These are phyloP conservation scores for Penicillium dipodomyicola DNA, from an alignment of 495 filamentous ascomycete genomes.

Conservation along the genomic window DNA sequence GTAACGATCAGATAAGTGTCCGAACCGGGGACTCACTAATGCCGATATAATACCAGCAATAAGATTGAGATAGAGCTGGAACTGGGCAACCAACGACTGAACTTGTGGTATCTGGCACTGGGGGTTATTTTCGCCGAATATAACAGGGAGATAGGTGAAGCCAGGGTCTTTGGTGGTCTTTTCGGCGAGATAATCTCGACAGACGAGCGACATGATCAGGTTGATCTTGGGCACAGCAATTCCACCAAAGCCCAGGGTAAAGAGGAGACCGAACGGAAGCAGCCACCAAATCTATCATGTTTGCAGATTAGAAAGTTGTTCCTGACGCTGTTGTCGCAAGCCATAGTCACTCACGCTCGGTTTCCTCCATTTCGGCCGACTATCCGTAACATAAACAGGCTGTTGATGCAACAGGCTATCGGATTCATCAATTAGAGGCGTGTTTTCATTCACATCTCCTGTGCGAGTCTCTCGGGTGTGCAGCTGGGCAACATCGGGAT, in stretches of 20 bases:
- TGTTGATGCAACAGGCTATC: background rate
- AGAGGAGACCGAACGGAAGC: constrained; percentile 69
- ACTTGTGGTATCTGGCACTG: constrained; percentile 74
- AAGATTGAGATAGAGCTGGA: constrained; percentile 70
- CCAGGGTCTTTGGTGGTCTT: constrained; percentile 51
- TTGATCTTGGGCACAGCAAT: constrained; percentile 76
- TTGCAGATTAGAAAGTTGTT: constrained; percentile 14
- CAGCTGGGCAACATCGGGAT: constrained; percentile 21
- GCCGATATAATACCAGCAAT: constrained; percentile 69
- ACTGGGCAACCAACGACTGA: constrained; percentile 70
- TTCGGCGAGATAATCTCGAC: constrained; percentile 72
- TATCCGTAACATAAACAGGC: background rate
- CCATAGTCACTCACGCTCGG: constrained; percentile 22
- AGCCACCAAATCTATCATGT: constrained; percentile 74
- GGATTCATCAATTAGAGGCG: constrained; percentile 4
- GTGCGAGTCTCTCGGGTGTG: constrained; percentile 4
- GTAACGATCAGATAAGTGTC: constrained; percentile 82
- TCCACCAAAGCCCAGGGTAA: constrained; percentile 80
- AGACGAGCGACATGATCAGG: constrained; percentile 76
- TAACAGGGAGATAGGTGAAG: constrained; percentile 60
- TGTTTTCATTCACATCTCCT: constrained; percentile 7
- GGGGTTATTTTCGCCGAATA: constrained; percentile 63
- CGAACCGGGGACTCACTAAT: constrained; percentile 76
- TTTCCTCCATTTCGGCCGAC: constrained; percentile 22
- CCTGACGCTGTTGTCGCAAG: background rate